Base-by-base conservation (phyloP, 345 rosid genomes). In the Stellera chamaejasme region DNA sequence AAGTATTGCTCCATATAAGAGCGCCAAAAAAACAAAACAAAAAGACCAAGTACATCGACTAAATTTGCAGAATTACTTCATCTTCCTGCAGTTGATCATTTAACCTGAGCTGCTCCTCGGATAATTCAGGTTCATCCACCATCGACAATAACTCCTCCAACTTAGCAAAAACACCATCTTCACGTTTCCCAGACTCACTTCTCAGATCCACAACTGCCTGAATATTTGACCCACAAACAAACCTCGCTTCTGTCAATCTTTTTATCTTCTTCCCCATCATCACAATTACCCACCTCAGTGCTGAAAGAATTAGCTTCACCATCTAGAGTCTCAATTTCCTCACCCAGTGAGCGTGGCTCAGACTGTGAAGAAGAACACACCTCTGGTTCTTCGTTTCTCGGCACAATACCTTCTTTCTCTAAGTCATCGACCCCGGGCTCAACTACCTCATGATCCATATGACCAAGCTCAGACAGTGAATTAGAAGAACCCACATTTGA, bases 81-180 rank as follows among this genome's bases (percentile, higher is more conserved):
- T 84, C 88, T 68, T 78, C 87, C 50, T 90, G 93, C 60, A 65
- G 45, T 54, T 81, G 90, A 59, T 81, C 87, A 68, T 87, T 82
- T 75, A 65, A 62, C 41, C 59, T 70, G 28, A 79, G 77, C 69
- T 75, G 85, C 65, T 81, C 93, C 53, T 77, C 80, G 0, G 75
- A 72, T 68, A 84, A 58, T 59, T 74, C 81, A 4, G 82, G 85
- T 69, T 84, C 96, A 65, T 60, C 66, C 11, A 58, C 74, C 25
- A 60, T 70, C 44, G 71, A 52, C 66, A 61, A 43, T 69, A 80
- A 63, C 65, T 70, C 75, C 13, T 72, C 75, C 61, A 84, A 63
- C 63, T 57, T 70, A 48, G 53, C 66, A 56, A 68, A 49, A 27
- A 72, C 58, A 58, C 67, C 67, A 68, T 70, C 80, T 25, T 45